Conservation (phyloP, 177 flowering plant genomes). For the Vitis hybrid region DNA sequence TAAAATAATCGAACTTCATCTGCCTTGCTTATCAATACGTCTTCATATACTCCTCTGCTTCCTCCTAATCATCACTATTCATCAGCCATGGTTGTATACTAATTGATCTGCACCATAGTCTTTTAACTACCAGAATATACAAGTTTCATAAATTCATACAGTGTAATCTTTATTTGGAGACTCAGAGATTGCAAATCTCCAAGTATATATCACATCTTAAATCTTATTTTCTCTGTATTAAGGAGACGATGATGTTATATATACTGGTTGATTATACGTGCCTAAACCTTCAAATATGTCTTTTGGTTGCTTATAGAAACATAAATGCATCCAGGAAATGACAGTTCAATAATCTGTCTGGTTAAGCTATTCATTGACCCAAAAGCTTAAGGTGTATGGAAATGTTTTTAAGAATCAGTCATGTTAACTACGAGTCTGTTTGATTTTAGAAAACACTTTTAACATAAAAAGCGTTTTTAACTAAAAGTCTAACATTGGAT, state of each 20-base stretch:
- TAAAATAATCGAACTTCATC: constrained; percentile 19
- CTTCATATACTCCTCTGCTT: background rate
- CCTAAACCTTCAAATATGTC: background rate
- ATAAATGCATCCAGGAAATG: too few relatives aligned
- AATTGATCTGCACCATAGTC: constrained; percentile 19
- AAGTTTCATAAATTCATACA: constrained; percentile 12
- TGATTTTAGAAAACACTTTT: too few relatives aligned
- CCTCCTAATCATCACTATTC: constrained; percentile 1
- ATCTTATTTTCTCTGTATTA: background rate
- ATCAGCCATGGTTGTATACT: constrained; percentile 8
- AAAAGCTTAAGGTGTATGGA: too few relatives aligned
- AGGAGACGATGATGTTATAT: background rate
- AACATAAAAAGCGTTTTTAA: too few relatives aligned
- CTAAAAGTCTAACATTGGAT: too few relatives aligned
- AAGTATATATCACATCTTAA: background rate
- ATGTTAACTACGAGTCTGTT: too few relatives aligned
- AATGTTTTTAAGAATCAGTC: too few relatives aligned
- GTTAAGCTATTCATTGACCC: too few relatives aligned
- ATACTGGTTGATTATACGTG: background rate
- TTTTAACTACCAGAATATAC: constrained; percentile 9
- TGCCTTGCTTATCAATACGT: background rate
- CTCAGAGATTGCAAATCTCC: constrained; percentile 1
- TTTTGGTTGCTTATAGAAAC: background rate
- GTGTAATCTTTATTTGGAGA: constrained; percentile 1
- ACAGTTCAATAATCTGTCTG: too few relatives aligned